Evolutionary conservation across 2,329 filamentous ascomycete genomes (phyloP), one percentile per base, ranked within the genome.

Genomic region (Trichoderma sp.): DNA sequence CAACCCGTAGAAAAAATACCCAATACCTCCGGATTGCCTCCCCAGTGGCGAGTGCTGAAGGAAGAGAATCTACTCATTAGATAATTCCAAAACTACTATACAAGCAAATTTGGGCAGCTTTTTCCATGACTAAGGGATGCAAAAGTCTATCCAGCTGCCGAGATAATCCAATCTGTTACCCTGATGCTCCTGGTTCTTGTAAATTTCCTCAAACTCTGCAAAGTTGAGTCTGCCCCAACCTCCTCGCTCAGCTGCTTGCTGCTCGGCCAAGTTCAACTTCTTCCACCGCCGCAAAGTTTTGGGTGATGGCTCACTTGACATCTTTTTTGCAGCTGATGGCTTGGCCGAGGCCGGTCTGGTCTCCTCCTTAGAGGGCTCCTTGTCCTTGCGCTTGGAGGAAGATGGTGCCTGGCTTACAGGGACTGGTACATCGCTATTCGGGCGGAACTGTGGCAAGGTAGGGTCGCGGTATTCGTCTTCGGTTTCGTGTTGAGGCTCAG

Each of bases 81-180:
- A 2, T 38, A 38, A 16, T 38, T 38, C 35, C 35, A 38, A 38
- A 16, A 38, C 35, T 16, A 38, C 6, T 38, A 38, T 38, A 38
- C 14, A 6, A 38, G 35, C 35, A 38, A 21, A 50, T 50, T 12
- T 8, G 12, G 4, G 9, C 1, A 38, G 3, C 29, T 18, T 33
- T 33, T 7, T 12, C n/a, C 21, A 7, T 18, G 5, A 11, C 69
- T 87, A 91, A 16, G 91, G 91, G 78, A 93, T 92, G 82, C 91
- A 93, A 82, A 92, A 92, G 82, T 98, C 95, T 83, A 98, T 94
- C 96, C 96, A 98, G 80, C 91, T 94, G 76, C 94, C 94, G 64
- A 98, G 87, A 83, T 98, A 96, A 79, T 94, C 93, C 77, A 95
- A 87, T 71, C 92, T 86, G 81, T 91, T 91, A 16, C 88, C 89